Percentiles rank a stretch among this genome's conserved stretches.
phyloP scores from a whole-genome alignment of 164 flowering plant genomes.

The Protea cynaroides region DNA sequence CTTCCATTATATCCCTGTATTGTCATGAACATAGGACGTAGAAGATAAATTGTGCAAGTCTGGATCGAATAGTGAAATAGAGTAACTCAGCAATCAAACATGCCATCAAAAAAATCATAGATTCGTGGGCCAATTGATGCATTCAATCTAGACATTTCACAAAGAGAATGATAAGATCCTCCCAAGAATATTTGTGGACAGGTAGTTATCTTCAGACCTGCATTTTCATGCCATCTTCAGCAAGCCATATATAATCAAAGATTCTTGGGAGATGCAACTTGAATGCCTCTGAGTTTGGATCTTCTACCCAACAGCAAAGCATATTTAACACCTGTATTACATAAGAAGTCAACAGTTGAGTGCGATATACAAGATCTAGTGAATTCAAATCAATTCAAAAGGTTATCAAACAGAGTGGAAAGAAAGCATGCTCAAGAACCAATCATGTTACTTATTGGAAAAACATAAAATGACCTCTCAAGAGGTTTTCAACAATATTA shows the following conservation, averaged over 20 bases:
- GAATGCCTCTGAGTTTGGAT: slow-evolving; percentile 65
- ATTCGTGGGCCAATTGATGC: not conserved
- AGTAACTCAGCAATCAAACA: not conserved
- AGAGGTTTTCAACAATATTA: not conserved
- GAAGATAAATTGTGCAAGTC: no score
- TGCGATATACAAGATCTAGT: not conserved
- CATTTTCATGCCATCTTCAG: slow-evolving; percentile 30
- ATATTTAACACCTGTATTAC: slow-evolving; percentile 49
- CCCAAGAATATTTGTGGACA: not conserved
- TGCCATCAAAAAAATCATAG: not conserved
- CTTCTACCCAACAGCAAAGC: slow-evolving; percentile 88
- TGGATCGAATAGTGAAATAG: not conserved
- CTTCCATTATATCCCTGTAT: slow-evolving; percentile 71
- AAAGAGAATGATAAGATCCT: not conserved
- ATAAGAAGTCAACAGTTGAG: not conserved
- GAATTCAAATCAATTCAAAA: not conserved
- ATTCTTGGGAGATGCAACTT: slow-evolving; percentile 71
- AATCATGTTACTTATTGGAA: not conserved
- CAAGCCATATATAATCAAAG: slow-evolving; percentile 73
- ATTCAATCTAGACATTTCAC: not conserved
- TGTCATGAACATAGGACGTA: not conserved
- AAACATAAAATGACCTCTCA: not conserved
- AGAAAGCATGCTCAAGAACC: not conserved
- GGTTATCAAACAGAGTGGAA: not conserved
- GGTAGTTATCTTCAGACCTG: not conserved